Conservation (phyloP, 2,329 filamentous ascomycete species). For the Fusarium sp. region DNA sequence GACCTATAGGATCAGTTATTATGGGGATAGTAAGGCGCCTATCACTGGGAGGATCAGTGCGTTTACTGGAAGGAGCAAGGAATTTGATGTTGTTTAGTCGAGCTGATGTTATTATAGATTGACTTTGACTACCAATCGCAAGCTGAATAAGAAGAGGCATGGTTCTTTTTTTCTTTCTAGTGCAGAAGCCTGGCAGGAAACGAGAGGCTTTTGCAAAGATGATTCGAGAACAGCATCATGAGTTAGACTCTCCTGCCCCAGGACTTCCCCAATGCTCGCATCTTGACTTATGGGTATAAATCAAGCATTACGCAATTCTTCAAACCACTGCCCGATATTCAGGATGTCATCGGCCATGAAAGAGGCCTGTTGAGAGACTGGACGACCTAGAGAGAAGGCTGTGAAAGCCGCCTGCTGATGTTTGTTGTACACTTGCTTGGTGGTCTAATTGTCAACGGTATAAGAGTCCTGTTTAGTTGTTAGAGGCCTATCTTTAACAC, state of each 20-base stretch:
- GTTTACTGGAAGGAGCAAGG: background rate
- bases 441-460: too few relatives aligned
- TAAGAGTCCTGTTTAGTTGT: too few relatives aligned
- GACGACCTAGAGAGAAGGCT: too few relatives aligned
- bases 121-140: background rate
- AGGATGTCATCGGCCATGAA: too few relatives aligned
- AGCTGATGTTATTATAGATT: background rate
- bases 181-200: background rate
- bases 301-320: too few relatives aligned
- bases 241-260: background rate
- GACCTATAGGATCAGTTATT: background rate
- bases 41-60: background rate
- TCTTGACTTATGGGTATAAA: background rate
- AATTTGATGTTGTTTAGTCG: background rate
- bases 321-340: too few relatives aligned
- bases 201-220: background rate
- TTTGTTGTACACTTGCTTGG: too few relatives aligned
- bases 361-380: too few relatives aligned
- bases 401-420: too few relatives aligned
- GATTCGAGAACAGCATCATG: background rate
- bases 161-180: background rate
- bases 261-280: background rate
- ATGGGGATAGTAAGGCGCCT: constrained; percentile 9
- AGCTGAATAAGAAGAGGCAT: background rate
- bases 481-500: too few relatives aligned